phyloP scores from a whole-genome alignment of 192 early-diverging fungal species.

The Coemansia sp. region DNA sequence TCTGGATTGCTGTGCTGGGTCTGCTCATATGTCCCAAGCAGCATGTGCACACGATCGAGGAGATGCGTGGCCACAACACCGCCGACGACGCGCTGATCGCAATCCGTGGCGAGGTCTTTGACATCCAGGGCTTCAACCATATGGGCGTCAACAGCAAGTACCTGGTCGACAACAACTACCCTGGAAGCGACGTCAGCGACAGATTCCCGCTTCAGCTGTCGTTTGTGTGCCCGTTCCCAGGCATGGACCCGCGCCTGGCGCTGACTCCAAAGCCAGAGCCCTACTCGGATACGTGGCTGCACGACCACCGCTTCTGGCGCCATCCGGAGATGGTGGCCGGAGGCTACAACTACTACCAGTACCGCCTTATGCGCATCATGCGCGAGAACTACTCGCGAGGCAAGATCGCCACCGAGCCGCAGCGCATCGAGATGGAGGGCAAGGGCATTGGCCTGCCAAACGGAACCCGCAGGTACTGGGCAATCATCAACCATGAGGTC shows the following conservation, averaged over 20 bases:
- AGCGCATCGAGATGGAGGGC: slow-evolving; percentile 60
- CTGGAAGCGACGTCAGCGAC: slow-evolving; percentile 63
- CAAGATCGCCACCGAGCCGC: slow-evolving; percentile 61
- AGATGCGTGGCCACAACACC: slow-evolving; percentile 65
- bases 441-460: slow-evolving; percentile 46
- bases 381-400: slow-evolving; percentile 68
- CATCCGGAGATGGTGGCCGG: slow-evolving; percentile 54
- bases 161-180: slow-evolving; percentile 60
- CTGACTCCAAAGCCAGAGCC: slow-evolving; percentile 53
- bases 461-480: slow-evolving; percentile 55
- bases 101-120: slow-evolving; percentile 82
- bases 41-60: slow-evolving; percentile 66
- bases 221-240: slow-evolving; percentile 58
- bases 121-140: slow-evolving; percentile 65
- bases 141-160: slow-evolving; percentile 55
- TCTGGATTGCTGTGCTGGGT: slow-evolving; percentile 79
- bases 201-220: slow-evolving; percentile 70
- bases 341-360: slow-evolving; percentile 65
- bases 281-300: slow-evolving; percentile 64
- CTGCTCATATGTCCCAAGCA: slow-evolving; percentile 72
- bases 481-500: slow-evolving; percentile 67
- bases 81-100: slow-evolving; percentile 60
- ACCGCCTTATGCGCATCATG: slow-evolving; percentile 62
- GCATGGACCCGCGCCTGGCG: slow-evolving; percentile 56
- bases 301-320: slow-evolving; percentile 67